Evolutionary conservation across 2,329 filamentous ascomycete genomes (phyloP).

Genomic region (Chaetomiaceae sp.): DNA sequence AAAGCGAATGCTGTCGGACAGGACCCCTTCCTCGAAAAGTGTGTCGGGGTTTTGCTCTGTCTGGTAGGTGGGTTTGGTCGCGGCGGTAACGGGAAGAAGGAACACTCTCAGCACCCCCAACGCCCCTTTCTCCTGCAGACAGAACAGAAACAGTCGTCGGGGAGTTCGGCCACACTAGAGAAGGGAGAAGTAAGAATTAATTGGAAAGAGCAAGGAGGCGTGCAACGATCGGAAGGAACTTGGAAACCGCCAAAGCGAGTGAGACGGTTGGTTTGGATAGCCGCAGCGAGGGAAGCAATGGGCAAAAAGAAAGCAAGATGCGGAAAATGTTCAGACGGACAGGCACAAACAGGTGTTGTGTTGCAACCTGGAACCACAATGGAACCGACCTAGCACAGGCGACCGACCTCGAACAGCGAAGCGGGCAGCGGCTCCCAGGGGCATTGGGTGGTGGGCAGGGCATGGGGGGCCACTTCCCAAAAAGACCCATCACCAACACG

Average conservation of each 20-base stretch:
- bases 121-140: conserved; percentile 17
- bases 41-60: conserved; percentile 6
- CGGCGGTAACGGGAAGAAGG: conserved; percentile 26
- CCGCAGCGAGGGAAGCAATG: conserved; percentile 10
- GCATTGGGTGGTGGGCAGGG: no score
- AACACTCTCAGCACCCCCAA: conserved; percentile 11
- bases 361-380: conserved; percentile 7
- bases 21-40: background rate
- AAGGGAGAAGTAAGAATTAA: no score
- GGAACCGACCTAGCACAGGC: no score
- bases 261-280: conserved; percentile 23
- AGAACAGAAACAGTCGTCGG: conserved; percentile 9
- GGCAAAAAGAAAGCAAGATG: conserved; percentile 14
- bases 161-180: no score
- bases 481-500: conserved; percentile 19
- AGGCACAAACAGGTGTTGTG: conserved; percentile 13
- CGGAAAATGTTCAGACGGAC: conserved; percentile 1
- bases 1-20: conserved; percentile 14
- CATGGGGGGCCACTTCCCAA: conserved; percentile 10
- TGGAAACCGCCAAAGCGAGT: conserved; percentile 56
- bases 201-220: background rate
- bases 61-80: conserved; percentile 24
- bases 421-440: no score
- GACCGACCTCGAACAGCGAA: no score
- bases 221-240: conserved; percentile 37